A percentile compares a stretch with the other conserved stretches of the same genome.
These are phyloP conservation scores for Phytophthora europaea DNA, from an alignment of 352 stramenopile species.

Conservation along the genomic window DNA sequence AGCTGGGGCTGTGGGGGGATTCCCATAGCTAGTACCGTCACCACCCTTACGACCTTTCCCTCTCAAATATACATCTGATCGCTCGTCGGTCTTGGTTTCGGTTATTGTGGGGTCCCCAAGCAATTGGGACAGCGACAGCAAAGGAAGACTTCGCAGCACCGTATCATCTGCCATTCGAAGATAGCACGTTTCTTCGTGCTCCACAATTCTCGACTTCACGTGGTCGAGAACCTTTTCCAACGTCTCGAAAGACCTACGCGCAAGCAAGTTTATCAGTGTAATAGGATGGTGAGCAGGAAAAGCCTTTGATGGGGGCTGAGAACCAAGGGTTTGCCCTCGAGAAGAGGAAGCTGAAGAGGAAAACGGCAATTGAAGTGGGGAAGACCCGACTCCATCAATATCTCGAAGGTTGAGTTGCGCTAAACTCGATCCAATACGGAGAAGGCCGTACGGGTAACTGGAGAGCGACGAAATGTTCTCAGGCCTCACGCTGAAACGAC, in stretches of 20 bases:
- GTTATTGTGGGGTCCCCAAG: constrained; percentile 37
- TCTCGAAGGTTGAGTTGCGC: constrained; percentile 69
- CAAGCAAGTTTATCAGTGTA: constrained; percentile 76
- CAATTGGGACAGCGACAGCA: constrained; percentile 62
- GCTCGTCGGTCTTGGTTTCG: constrained; percentile 46
- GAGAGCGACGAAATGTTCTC: constrained; percentile 61
- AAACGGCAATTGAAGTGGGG: constrained; percentile 18
- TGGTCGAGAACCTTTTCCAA: constrained; percentile 66
- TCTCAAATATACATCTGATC: constrained; percentile 53
- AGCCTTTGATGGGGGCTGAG: constrained; percentile 23
- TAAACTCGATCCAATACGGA: constrained; percentile 63
- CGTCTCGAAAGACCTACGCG: constrained; percentile 70
- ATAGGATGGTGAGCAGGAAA: constrained; percentile 67
- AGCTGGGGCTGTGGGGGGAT: constrained; percentile 38
- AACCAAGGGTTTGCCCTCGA: constrained; percentile 13
- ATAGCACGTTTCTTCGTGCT: constrained; percentile 84
- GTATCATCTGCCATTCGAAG: constrained; percentile 75
- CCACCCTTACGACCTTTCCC: constrained; percentile 38
- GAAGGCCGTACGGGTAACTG: constrained; percentile 60
- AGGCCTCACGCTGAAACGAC: constrained; percentile 63
- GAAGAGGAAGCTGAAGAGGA: constrained; percentile 2
- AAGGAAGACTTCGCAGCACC: constrained; percentile 55
- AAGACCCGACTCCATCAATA: constrained; percentile 40
- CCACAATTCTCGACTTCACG: constrained; percentile 62
- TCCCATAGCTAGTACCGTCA: constrained; percentile 9